Evolutionary conservation across 805 yeast genomes (phyloP), one percentile per base, ranked within the genome.

Genomic region (Hanseniaspora nectarophila): DNA sequence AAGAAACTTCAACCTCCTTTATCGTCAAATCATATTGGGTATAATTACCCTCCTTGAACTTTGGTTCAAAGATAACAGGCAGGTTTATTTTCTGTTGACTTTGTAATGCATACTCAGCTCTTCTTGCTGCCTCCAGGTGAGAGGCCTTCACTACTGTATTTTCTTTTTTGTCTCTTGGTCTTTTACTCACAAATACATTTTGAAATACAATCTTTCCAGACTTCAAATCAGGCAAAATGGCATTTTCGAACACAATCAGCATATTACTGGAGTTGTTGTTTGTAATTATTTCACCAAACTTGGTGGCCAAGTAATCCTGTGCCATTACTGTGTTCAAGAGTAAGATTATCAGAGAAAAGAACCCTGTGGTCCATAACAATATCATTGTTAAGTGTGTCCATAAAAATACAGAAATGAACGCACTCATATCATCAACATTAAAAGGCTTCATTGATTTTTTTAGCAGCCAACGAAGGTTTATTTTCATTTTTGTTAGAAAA

Each of bases 11-110:
- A 12, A 89, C 81, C 58, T 83, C 84, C 54, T 90, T 95, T 15
- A 92, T 83, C 0, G 95, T 85, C 37, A 92, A 65, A 65, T 92
- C 98, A 64, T 82, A 92, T 64, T 92, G 98, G 0, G 98, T 90
- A 66, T 89, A 92, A 66, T 92, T 92, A 1, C 97, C 97, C 63
- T 88, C 95, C 59, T 84, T 95, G 52, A 69, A 71, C 20, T 68
- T 68, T 26, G 68, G 73, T 15, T 67, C 72, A 26, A 60, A 61
- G 5, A 66, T 58, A 12, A 65, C 53, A 7, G 60, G 48, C 18
- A 47, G 12, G 26, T 39, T 39, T 20, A 39, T 47, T 23, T 26
- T 51, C 21, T 49, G 46, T 34, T 61, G 56, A 16, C 63, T 67
- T 33, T 62, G 60, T 8, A 66, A 51, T 1, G 70, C 71, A 32